Evolutionary conservation across 1,139 yeast species (phyloP), one percentile per base, ranked within the genome.

Genomic region (Wickerhamomyces sp.): DNA sequence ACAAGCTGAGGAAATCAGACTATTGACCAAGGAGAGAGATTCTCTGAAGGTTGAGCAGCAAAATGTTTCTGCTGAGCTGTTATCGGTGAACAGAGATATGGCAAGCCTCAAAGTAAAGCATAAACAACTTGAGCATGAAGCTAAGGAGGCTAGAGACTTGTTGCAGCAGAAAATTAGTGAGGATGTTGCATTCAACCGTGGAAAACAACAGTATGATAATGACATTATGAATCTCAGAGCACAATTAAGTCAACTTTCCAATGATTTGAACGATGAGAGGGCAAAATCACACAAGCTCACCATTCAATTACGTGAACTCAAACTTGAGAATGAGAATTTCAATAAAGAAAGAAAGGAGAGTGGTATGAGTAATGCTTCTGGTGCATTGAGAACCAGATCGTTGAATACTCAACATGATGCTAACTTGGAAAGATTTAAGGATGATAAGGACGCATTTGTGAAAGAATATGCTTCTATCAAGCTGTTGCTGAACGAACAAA

Each of bases 391-490:
- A n/a, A 45, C 52, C 1, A 51, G 52, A 40, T 58, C 61, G 5
- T 11, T 51, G 40, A 53, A 52, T 37, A 46, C 52, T 7, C 47
- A 46, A 31, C 29, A 40, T 27, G 58, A 54, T 37, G 38, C 45
- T 15, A 49, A 48, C 14, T 15, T 50, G 8, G 58, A 51, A 3
- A 45, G 49, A 23, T 37, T 51, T 9, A 53, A 46, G 38, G 56
- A 52, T 34, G 57, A 54, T 14, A 56, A 55, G 42, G 61, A 57
- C 13, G 52, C 55, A 10, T 55, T 75, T 38, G 60, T 72, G 47
- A 71, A 67, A 44, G 81, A 76, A 37, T 78, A 71, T 57, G 73
- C 78, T 10, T 67, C 65, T 39, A 65, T 80, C 57, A 79, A 76
- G 51, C 60, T 78, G 26, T 75, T 76, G 50, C 61, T 80, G 36